A percentile compares a stretch with the other conserved stretches of the same genome.
Conservation (phyloP, 331 rosid species). For the Ulmus americana region DNA sequence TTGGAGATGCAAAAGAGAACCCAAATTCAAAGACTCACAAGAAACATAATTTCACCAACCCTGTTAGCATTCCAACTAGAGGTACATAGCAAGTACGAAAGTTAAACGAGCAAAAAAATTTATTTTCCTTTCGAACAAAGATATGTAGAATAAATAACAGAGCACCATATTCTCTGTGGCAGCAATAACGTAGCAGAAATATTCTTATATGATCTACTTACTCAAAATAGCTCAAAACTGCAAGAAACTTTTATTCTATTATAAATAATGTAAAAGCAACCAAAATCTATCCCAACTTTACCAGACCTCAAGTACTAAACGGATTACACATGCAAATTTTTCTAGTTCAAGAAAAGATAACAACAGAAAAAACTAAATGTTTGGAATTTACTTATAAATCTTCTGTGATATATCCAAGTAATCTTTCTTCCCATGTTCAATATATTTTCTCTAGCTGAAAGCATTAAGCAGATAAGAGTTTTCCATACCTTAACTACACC, state of each 20-base stretch:
- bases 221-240: no score
- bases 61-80: background rate
- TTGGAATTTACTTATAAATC: background rate
- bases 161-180: background rate
- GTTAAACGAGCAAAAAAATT: background rate
- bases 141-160: background rate
- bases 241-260: no score
- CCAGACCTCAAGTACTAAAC: no score
- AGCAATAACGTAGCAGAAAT: background rate
- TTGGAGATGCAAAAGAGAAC: background rate
- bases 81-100: background rate
- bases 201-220: background rate
- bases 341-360: background rate
- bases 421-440: background rate
- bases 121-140: background rate
- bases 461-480: slow-evolving; percentile 13
- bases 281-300: no score
- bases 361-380: background rate
- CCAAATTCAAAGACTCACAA: background rate
- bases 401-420: background rate
- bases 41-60: background rate
- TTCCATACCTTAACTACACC: slow-evolving; percentile 82
- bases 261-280: no score
- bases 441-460: slow-evolving; percentile 6
- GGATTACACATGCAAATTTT: background rate